Evolutionary conservation across 139 green algal species (phyloP).

Genomic region (Auxenochlorella pyrenoidosa): DNA sequence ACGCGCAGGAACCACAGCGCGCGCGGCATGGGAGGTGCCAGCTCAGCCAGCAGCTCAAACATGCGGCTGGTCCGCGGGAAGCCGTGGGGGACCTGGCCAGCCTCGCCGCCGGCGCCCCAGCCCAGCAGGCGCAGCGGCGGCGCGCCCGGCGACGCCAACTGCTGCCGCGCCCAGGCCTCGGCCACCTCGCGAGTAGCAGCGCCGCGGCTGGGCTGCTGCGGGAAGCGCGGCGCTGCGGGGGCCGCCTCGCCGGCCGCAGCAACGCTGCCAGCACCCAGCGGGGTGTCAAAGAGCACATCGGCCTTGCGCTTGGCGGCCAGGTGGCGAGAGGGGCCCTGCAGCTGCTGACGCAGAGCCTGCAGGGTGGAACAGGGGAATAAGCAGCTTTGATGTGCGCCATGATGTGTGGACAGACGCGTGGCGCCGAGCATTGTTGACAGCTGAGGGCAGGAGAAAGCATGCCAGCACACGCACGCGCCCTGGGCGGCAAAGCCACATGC

Average conservation of each 20-base stretch:
- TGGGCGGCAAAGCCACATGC: too few species aligned
- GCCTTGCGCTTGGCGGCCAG: constrained; percentile 27
- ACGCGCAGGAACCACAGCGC: constrained; percentile 49
- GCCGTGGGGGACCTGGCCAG: constrained; percentile 5
- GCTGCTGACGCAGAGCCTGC: constrained; percentile 31
- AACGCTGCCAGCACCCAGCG: background rate
- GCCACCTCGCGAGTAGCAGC: background rate
- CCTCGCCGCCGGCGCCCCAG: background rate
- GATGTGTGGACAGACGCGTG: too few species aligned
- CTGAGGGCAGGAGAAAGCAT: too few species aligned
- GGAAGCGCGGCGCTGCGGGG: background rate
- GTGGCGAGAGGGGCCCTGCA: background rate
- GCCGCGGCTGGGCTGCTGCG: constrained; percentile 16
- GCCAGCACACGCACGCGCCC: too few species aligned
- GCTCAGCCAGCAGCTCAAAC: constrained; percentile 40
- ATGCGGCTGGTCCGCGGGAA: background rate
- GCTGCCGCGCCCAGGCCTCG: constrained; percentile 19
- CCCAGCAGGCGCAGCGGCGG: constrained; percentile 12
- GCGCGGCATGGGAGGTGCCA: constrained; percentile 33
- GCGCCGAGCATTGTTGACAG: too few species aligned
- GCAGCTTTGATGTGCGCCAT: too few species aligned
- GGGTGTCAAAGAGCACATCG: constrained; percentile 1
- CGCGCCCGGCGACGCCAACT: constrained; percentile 7
- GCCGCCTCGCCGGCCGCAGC: background rate
- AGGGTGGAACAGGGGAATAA: too few species aligned